Base-by-base conservation (phyloP, 345 rosid genomes). In the Cardiospermum halicacabum region DNA sequence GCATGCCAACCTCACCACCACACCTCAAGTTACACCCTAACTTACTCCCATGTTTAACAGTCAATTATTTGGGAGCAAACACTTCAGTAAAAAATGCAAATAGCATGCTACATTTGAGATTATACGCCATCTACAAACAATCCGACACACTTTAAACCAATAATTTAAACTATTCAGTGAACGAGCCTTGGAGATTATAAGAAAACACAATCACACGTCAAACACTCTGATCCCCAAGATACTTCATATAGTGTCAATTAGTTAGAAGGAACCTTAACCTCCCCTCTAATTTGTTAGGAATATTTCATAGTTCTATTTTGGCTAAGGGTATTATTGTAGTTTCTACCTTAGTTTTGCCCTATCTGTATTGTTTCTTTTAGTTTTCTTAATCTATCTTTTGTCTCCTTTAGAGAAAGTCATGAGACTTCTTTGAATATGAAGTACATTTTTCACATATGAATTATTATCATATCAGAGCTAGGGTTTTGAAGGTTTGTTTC, bases 11-110 rank as follows among this genome's bases (percentile, higher is more conserved):
- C 25, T 37, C 15, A 22, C 7, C 31, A 12, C 16, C 50, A 27
- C 56, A 47, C 11, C 30, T 18, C 10, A 11, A 15, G 15, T 30
- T 62, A 30, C 34, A 22, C 36, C 15, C 5, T 13, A 22, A 32
- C 48, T 50, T 48, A 28, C 48, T 51, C 15, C 45, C 32, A 34
- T 27, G 40, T 28, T 54, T 11, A 19, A 19, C 26, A 53, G 25
- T 25, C 3, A 53, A 56, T 56, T 70, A 53, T 32, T 43, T 53
- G 25, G 3, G 21, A 28, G 12, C 39, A 40, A 71, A 18, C 25
- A 27, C 28, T 45, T 22, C 39, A 56, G 18, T 18, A 3, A 15
- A 7, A 24, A 15, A 49, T 18, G 12, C 25, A 11, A n/a, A 26
- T 22, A 24, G 19, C 36, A 27, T 22, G 12, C 2, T 6, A 15